These are phyloP conservation scores for Metschnikowia noctiluminum DNA, from an alignment of 805 yeast species.

Conservation along the genomic window DNA sequence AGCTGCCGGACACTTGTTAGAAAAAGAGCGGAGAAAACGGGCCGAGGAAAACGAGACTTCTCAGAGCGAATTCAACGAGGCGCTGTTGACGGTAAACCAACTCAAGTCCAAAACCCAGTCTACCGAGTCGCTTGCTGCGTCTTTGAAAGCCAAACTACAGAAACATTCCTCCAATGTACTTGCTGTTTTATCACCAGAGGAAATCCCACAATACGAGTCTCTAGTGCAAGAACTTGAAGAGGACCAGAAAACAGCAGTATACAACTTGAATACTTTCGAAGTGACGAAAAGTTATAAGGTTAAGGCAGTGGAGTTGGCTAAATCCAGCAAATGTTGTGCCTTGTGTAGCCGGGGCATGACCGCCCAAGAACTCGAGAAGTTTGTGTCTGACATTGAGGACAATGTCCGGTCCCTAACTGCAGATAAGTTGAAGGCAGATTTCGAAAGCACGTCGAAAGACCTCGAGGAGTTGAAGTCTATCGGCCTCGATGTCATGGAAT, in stretches of 20 bases:
- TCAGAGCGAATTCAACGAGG: neutral
- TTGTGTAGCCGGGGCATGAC: conserved; percentile 70
- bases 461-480: conserved; percentile 29
- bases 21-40: neutral
- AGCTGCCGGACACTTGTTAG: conserved; percentile 14
- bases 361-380: conserved; percentile 28
- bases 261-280: conserved; percentile 63
- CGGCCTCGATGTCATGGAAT: conserved; percentile 26
- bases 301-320: conserved; percentile 65
- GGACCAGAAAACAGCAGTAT: conserved; percentile 57
- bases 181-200: conserved; percentile 28
- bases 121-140: neutral
- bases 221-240: conserved; percentile 55
- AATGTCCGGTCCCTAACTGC: conserved; percentile 29
- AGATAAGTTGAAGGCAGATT: conserved; percentile 27
- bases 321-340: conserved; percentile 55
- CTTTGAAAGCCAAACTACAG: conserved; percentile 2
- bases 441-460: conserved; percentile 30
- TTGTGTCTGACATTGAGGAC: conserved; percentile 26
- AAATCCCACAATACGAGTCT: conserved; percentile 50
- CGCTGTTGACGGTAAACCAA: too few relatives aligned
- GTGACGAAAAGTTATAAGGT: conserved; percentile 68
- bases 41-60: neutral
- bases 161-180: conserved; percentile 18
- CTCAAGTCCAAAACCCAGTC: too few relatives aligned